Conservation (phyloP, 1,284 basidiomycete genomes). For the Caloboletus inedulis region DNA sequence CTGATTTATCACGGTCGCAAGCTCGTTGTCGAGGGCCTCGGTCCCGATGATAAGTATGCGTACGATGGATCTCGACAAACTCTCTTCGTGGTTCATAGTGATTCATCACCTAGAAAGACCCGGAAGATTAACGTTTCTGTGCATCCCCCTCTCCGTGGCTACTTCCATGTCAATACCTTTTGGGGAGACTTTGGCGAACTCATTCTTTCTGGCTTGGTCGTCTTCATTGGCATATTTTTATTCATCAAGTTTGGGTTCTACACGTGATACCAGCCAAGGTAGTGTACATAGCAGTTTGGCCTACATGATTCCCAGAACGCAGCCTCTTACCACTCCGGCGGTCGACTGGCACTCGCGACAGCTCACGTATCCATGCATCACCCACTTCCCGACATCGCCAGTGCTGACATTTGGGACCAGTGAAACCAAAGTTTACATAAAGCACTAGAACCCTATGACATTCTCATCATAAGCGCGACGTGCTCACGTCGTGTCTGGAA, state of each 20-base stretch:
- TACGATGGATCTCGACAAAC: conserved; percentile 67
- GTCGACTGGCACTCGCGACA: background rate
- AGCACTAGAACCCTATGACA: too few species aligned
- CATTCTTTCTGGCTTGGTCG: conserved; percentile 34
- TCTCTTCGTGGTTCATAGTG: conserved; percentile 53
- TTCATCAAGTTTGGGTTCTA: conserved; percentile 31
- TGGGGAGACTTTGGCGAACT: conserved; percentile 59
- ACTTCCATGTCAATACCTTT: conserved; percentile 57
- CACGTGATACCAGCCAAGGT: conserved; percentile 16
- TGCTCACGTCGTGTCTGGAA: too few species aligned
- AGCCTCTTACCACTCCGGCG: background rate
- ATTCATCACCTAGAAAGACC: conserved; percentile 41
- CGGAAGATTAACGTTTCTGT: conserved; percentile 54
- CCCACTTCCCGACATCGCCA: too few species aligned
- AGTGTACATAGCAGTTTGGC: background rate
- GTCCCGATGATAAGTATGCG: conserved; percentile 42
- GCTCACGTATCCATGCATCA: too few species aligned
- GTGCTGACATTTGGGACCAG: too few species aligned
- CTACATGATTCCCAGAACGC: background rate
- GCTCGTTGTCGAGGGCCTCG: conserved; percentile 55
- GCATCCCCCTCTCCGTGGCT: conserved; percentile 48
- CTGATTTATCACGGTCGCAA: conserved; percentile 54
- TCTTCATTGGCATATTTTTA: conserved; percentile 36
- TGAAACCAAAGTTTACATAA: too few species aligned
- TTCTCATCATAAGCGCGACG: too few species aligned